Evolutionary conservation across 495 filamentous ascomycete genomes (phyloP).

Genomic region (Pyrenopolyporus hunteri): DNA sequence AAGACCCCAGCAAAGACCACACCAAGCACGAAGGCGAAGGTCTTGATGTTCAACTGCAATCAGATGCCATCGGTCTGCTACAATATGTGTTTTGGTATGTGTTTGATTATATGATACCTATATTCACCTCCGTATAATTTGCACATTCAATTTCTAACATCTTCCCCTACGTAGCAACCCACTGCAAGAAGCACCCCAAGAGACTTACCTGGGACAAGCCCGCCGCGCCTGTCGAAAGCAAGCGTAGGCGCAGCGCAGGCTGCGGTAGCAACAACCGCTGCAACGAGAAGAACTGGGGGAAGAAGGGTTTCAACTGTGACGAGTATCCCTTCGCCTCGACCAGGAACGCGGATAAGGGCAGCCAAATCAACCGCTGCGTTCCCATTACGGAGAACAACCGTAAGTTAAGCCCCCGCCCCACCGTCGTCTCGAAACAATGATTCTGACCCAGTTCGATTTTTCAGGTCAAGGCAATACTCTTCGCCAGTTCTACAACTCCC

Average conservation of each 20-base stretch:
- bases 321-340: conserved; percentile 2
- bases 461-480: background rate
- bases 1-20: no score
- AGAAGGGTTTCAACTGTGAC: background rate
- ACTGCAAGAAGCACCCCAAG: background rate
- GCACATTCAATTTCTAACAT: background rate
- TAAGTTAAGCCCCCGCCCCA: background rate
- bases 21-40: background rate
- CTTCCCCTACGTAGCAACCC: background rate
- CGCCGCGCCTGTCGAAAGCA: background rate
- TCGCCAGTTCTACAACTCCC: background rate
- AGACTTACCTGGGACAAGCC: background rate
- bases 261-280: background rate
- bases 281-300: background rate
- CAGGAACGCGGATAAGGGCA: background rate
- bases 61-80: background rate
- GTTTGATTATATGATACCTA: background rate
- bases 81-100: background rate
- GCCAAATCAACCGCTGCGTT: background rate
- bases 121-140: background rate
- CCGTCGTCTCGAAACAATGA: background rate
- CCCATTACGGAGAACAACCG: background rate
- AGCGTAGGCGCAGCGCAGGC: background rate
- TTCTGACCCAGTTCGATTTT: background rate
- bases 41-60: background rate